A percentile compares a stretch with the other conserved stretches of the same genome.
Conservation (phyloP, 257 asterid species). For the Buddleja alternifolia region DNA sequence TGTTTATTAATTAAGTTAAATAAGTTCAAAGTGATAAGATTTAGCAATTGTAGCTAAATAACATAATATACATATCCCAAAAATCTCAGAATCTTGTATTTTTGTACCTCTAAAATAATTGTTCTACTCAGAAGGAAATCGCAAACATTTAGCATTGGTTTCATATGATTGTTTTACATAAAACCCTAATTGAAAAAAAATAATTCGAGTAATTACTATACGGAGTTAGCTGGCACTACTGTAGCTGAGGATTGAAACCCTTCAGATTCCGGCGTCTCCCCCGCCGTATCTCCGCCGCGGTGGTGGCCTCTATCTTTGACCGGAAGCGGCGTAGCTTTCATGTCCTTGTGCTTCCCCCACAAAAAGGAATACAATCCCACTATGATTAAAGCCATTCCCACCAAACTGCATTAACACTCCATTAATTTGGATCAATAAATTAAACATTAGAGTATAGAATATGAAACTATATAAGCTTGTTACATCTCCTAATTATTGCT, state of each 20-base stretch:
- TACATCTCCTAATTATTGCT: too few species aligned
- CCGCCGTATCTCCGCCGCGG: not conserved
- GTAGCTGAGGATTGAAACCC: constrained; percentile 12
- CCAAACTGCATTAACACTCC: constrained; percentile 44
- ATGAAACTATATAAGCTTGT: too few species aligned
- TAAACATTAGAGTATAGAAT: too few species aligned
- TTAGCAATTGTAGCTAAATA: too few species aligned
- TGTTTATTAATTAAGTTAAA: too few species aligned
- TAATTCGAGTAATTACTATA: not conserved
- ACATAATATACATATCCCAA: too few species aligned
- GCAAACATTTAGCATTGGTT: too few species aligned
- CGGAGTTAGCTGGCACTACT: constrained; percentile 19
- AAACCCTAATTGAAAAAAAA: not conserved
- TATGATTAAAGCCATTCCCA: constrained; percentile 54
- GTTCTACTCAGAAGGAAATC: too few species aligned
- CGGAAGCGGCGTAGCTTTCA: constrained; percentile 1
- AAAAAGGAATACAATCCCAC: constrained; percentile 59
- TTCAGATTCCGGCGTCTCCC: not conserved
- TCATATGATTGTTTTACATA: not conserved
- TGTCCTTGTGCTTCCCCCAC: constrained; percentile 51
- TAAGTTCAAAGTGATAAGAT: too few species aligned
- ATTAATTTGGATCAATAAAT: too few species aligned
- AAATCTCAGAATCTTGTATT: too few species aligned
- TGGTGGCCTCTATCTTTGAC: not conserved
- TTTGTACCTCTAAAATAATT: too few species aligned